Conservation (phyloP, 1,139 yeast species). For the Nakaseomyces nivariensis region DNA sequence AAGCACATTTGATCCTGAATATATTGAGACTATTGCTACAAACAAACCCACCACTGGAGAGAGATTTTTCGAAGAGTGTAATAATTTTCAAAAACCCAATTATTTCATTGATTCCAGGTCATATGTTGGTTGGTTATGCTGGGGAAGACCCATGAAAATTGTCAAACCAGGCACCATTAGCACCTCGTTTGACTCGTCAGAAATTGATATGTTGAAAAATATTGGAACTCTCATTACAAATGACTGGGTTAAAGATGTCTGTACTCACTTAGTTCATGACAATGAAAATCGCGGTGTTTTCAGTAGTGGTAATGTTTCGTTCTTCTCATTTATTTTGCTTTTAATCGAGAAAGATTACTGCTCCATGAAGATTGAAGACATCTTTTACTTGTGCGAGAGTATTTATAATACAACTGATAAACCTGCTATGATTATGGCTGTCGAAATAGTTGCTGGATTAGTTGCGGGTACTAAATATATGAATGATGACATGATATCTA, state of each 20-base stretch:
- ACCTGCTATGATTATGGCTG: conserved; percentile 52
- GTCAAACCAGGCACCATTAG: conserved; percentile 21
- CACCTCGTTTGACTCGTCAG: conserved; percentile 33
- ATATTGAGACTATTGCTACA: conserved; percentile 37
- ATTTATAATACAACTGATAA: conserved; percentile 53
- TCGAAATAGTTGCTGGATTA: conserved; percentile 54
- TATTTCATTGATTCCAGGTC: conserved; percentile 51
- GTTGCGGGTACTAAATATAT: conserved; percentile 41
- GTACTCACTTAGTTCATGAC: conserved; percentile 51
- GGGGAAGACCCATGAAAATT: conserved; percentile 56
- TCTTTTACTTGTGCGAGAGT: conserved; percentile 36
- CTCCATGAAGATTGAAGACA: conserved; percentile 3
- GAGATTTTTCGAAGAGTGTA: conserved; percentile 45
- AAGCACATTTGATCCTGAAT: conserved; percentile 34
- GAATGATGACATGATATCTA: conserved; percentile 23
- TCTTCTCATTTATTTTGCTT: conserved; percentile 39
- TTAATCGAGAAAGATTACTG: conserved; percentile 35
- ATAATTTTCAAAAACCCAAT: conserved; percentile 38
- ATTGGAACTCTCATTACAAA: conserved; percentile 42
- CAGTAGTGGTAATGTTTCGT: conserved; percentile 51
- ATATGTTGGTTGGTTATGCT: conserved; percentile 64
- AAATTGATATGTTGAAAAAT: conserved; percentile 33
- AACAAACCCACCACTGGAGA: conserved; percentile 32
- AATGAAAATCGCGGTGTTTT: conserved; percentile 54
- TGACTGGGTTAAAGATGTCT: conserved; percentile 50